Evolutionary conservation across 345 rosid species (phyloP).

Genomic region (Brassica cretica): DNA sequence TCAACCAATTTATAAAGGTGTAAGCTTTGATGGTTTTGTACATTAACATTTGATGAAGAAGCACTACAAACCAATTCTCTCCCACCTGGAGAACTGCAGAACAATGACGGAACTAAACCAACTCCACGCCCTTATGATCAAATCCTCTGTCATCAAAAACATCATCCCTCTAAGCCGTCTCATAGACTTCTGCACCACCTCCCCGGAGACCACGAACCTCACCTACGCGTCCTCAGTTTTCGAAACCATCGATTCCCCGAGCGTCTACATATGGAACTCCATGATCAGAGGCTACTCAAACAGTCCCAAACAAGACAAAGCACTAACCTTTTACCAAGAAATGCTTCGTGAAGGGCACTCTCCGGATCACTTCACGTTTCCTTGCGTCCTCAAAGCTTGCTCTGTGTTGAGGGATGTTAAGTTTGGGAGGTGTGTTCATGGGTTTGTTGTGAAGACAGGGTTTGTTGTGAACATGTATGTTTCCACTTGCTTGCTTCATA

Average conservation of each 20-base stretch:
- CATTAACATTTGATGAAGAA: constrained; percentile 27
- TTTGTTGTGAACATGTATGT: constrained; percentile 43
- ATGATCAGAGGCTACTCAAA: constrained; percentile 46
- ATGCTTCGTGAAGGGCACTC: constrained; percentile 39
- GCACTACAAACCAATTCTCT: constrained; percentile 30
- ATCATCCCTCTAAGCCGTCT: constrained; percentile 40
- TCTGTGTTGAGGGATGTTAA: constrained; percentile 12
- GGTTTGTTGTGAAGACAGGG: constrained; percentile 36
- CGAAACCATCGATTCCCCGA: constrained; percentile 31
- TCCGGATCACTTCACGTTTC: constrained; percentile 40
- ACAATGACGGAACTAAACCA: constrained; percentile 38
- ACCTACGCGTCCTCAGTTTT: constrained; percentile 37
- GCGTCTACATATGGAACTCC: constrained; percentile 46
- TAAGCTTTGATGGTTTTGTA: not conserved
- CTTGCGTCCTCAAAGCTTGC: constrained; percentile 42
- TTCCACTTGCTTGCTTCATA: constrained; percentile 42
- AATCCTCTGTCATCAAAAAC: constrained; percentile 37
- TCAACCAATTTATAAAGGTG: not conserved
- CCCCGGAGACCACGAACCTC: constrained; percentile 19
- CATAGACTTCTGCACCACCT: constrained; percentile 35
- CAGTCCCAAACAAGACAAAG: constrained; percentile 21
- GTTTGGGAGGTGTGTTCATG: constrained; percentile 40
- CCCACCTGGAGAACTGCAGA: constrained; percentile 37
- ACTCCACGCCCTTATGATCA: constrained; percentile 42
- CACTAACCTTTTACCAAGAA: constrained; percentile 29